Conservation (phyloP, 805 yeast species). For the Kodamaea sagamina region DNA sequence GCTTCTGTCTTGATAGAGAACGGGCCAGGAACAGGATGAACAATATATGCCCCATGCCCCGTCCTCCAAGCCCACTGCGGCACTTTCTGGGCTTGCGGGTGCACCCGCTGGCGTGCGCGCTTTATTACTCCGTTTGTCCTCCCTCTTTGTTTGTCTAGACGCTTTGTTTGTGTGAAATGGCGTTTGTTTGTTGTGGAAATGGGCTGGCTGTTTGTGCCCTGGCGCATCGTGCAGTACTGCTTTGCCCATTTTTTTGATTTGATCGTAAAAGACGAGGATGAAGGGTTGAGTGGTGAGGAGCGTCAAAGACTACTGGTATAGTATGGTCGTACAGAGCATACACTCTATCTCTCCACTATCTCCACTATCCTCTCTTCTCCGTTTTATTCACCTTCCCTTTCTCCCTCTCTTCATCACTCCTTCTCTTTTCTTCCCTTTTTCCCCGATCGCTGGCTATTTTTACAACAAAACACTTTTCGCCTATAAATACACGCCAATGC, state of each 20-base stretch:
- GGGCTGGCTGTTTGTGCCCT: constrained; percentile 6
- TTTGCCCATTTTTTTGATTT: constrained; percentile 1
- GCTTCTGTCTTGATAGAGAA: too few relatives aligned
- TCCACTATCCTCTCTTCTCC: too few relatives aligned
- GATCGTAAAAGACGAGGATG: neutral
- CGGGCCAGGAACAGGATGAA: too few relatives aligned
- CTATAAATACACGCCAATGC: constrained; percentile 4
- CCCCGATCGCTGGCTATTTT: constrained; percentile 1
- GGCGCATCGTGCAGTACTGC: constrained; percentile 1
- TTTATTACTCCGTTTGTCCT: too few relatives aligned
- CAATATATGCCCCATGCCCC: too few relatives aligned
- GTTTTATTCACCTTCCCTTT: neutral
- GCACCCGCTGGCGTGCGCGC: too few relatives aligned
- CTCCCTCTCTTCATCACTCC: neutral
- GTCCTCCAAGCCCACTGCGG: too few relatives aligned
- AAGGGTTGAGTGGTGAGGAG: neutral
- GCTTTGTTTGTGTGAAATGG: too few relatives aligned
- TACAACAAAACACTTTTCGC: constrained; percentile 4
- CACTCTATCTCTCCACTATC: too few relatives aligned
- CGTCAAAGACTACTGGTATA: neutral
- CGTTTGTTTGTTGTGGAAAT: neutral
- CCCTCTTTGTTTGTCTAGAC: too few relatives aligned
- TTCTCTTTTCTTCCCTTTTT: neutral
- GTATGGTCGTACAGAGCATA: too few relatives aligned
- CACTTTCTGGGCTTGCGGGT: too few relatives aligned